Evolutionary conservation across 495 filamentous ascomycete species (phyloP).

Genomic region (Neurospora sp.): DNA sequence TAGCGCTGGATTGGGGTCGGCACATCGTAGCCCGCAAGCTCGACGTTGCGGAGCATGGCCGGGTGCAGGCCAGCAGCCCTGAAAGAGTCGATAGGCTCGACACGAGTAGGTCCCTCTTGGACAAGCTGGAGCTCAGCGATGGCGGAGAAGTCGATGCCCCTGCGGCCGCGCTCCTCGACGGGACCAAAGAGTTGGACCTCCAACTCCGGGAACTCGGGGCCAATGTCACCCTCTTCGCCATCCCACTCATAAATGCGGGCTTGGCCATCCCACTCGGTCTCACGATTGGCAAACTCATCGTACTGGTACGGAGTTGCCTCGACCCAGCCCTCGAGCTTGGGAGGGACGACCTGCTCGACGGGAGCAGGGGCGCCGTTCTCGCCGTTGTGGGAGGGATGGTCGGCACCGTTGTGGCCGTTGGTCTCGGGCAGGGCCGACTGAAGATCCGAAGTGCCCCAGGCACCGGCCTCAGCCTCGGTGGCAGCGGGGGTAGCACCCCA

Average conservation of each 20-base stretch:
- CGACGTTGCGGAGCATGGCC: conserved; percentile 64
- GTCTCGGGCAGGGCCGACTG: conserved; percentile 8
- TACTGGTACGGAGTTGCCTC: conserved; percentile 45
- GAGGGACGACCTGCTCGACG: not conserved
- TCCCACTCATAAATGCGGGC: conserved; percentile 71
- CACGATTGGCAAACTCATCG: conserved; percentile 25
- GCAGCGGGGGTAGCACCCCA: not conserved
- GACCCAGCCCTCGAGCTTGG: conserved; percentile 39
- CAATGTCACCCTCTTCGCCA: conserved; percentile 77
- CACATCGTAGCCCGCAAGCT: conserved; percentile 46
- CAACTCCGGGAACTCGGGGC: conserved; percentile 53
- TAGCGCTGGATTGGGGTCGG: conserved; percentile 87
- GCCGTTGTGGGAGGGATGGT: not conserved
- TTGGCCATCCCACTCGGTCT: conserved; percentile 29
- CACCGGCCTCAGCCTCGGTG: conserved; percentile 1
- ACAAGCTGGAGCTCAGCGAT: conserved; percentile 45
- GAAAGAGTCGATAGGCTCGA: conserved; percentile 52
- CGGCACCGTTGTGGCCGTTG: not conserved
- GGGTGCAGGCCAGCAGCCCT: conserved; percentile 78
- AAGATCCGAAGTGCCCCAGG: conserved; percentile 9
- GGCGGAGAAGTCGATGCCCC: conserved; percentile 42
- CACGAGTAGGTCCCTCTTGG: conserved; percentile 45
- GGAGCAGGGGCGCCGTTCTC: not conserved
- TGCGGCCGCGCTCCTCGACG: conserved; percentile 22
- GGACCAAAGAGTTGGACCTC: conserved; percentile 63